Conservation (phyloP, 768 basidiomycete species). For the Solioccasus polychromus region DNA sequence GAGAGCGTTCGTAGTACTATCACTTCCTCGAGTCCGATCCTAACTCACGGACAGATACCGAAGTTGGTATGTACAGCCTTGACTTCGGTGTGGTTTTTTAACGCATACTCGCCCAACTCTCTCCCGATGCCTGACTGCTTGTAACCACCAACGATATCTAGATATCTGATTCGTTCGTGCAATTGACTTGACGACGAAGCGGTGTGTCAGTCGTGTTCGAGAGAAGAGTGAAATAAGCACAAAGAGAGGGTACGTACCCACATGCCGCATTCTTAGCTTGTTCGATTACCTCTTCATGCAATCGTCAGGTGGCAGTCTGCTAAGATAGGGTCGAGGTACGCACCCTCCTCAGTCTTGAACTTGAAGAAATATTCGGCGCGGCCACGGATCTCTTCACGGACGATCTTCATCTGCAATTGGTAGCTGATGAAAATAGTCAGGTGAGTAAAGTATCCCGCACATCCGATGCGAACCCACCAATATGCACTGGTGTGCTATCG, state of each 20-base stretch:
- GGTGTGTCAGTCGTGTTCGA: conserved; percentile 69
- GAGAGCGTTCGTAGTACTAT: no score
- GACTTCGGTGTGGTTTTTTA: conserved; percentile 27
- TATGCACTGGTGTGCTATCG: conserved; percentile 63
- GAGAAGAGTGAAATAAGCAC: no score
- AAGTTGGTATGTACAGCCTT: conserved; percentile 49
- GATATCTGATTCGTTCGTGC: conserved; percentile 25
- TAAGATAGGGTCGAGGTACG: no score
- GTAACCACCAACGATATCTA: conserved; percentile 81
- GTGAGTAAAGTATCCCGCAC: conserved; percentile 64
- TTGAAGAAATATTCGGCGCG: conserved; percentile 75
- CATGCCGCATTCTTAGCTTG: conserved; percentile 82
- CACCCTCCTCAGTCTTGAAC: conserved; percentile 67
- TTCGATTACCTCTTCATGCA: conserved; percentile 61
- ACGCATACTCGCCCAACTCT: conserved; percentile 76
- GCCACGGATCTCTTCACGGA: conserved; percentile 75
- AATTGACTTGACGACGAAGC: conserved; percentile 63
- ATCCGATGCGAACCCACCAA: conserved; percentile 61
- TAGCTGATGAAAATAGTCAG: conserved; percentile 76
- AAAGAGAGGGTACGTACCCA: conserved; percentile 59
- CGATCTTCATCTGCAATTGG: conserved; percentile 70
- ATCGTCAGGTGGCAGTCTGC: no score
- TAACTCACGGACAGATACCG: no score
- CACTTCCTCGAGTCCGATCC: no score
- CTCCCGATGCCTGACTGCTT: conserved; percentile 82